Evolutionary conservation across 192 early-diverging fungal genomes (phyloP).

Genomic region (Podila epicladia): DNA sequence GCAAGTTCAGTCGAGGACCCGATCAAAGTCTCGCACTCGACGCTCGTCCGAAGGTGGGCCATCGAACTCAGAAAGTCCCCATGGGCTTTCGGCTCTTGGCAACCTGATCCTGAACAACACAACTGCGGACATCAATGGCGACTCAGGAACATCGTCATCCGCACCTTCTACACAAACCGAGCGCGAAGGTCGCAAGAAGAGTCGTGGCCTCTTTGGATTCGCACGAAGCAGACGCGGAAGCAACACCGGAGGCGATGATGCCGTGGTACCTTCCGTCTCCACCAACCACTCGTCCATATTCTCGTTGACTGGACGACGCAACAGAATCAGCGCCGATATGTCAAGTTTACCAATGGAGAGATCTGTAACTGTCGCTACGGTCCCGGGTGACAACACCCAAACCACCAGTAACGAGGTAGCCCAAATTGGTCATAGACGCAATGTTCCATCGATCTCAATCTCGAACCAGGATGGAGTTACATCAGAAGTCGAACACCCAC

Average conservation of each 20-base stretch:
- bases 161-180: background rate
- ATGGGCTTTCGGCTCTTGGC: slow-evolving; percentile 16
- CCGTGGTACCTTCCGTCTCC: background rate
- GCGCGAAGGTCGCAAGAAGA: slow-evolving; percentile 21
- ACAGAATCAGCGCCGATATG: slow-evolving; percentile 23
- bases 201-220: slow-evolving; percentile 34
- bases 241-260: slow-evolving; percentile 12
- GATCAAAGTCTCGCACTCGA: slow-evolving; percentile 27
- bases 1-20: background rate
- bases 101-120: slow-evolving; percentile 4
- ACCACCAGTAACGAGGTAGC: background rate
- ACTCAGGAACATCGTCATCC: background rate
- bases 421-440: slow-evolving; percentile 15
- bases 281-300: background rate
- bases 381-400: background rate
- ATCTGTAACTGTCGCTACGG: background rate
- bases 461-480: slow-evolving; percentile 13
- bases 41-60: background rate
- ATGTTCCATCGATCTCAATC: slow-evolving; percentile 40
- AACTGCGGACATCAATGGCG: background rate
- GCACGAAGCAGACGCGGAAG: slow-evolving; percentile 15
- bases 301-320: slow-evolving; percentile 5
- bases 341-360: background rate
- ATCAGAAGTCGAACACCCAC: background rate
- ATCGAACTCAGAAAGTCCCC: background rate